Evolutionary conservation across 306 rosid species (phyloP), one percentile per base, ranked within the genome.

Genomic region (Vachellia collinsii): DNA sequence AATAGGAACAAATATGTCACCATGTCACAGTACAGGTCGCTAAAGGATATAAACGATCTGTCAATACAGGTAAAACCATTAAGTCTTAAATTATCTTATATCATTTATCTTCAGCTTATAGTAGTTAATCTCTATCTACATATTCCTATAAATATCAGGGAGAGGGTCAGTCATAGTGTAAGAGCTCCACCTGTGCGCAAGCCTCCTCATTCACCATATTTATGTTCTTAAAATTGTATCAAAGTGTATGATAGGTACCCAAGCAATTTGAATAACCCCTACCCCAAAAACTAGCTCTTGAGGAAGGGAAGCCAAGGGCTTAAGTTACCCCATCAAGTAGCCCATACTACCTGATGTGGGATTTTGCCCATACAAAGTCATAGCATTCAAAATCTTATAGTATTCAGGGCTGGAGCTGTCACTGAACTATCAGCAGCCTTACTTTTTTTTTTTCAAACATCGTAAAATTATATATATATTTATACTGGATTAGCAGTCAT

Each of bases 1-100:
- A 77, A 77, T 70, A 12, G 41, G 50, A 84, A 79, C 68, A 64
- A 72, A 16, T 72, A 85, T 74, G 75, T 84, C 85, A 87, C 10
- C 38, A 78, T 58, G 83, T 77, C 54, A 8, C 5, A 23, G 73
- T 37, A 76, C 47, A 43, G 17, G 8, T 72, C 54, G 82, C 65
- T 43, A 39, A 51, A 53, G 23, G 20, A 44, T 70, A 48, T 13
- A 54, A 59, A 42, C 20, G n/a, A n/a, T 75, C 63, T 50, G 75
- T 50, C 72, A 48, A 64, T 46, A 46, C 5, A 5, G 56, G 25
- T 58, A 58, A 58, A 22, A 36, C 37, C 64, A 8, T 22, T 11
- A 23, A 25, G 17, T 23, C 64, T 22, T 22, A 3, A 58, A 3
- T 22, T 11, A 58, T 58, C 64, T 14, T 58, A 8, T 8, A 3